Evolutionary conservation across 2,329 filamentous ascomycete genomes (phyloP), one percentile per base, ranked within the genome.

Genomic region (Fusarium ambrosium): DNA sequence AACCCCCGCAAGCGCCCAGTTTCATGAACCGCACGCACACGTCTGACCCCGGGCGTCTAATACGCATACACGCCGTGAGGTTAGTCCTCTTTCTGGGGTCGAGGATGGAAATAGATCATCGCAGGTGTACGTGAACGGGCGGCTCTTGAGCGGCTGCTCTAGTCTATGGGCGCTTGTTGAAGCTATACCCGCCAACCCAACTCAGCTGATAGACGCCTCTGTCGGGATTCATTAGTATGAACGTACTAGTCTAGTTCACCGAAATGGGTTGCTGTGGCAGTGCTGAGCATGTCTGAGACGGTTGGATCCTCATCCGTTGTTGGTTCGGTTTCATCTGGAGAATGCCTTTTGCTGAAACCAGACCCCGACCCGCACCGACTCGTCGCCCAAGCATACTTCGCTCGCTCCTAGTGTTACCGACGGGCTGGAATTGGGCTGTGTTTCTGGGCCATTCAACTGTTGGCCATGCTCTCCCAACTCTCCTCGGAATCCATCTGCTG

Each of bases 41-140:
- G 18, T 20, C 48, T 43, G 58, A 72, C 68, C 72, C 72, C 32
- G n/a, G 59, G 72, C 71, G 71, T 41, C 68, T 62, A 66, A 36
- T 43, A n/a, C 45, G 22, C 39, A 58, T 62, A 43, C 27, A 64
- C n/a, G 39, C 53, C 53, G 65, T 53, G 51, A 27, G 39, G 34
- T 16, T 45, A 39, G 43, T 24, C 63, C 63, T 51, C 29, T 64
- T 16, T 16, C 66, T 20, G 27, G 55, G 29, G 10, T 34, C 4
- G 11, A 62, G 16, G 39, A 72, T 66, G 14, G 41, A 62, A 72
- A 70, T 74, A 72, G 45, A 18, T 39, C 18, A 32, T 59, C 65
- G 39, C 22, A 34, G 11, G 22, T 32, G 27, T n/a, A 27, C 43
- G 29, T 3, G n/a, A 32, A 32, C 36, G 24, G 36, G 48, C 62